Conservation (phyloP, 148 eudicot genomes). For the Rhododendron ferrugineum region DNA sequence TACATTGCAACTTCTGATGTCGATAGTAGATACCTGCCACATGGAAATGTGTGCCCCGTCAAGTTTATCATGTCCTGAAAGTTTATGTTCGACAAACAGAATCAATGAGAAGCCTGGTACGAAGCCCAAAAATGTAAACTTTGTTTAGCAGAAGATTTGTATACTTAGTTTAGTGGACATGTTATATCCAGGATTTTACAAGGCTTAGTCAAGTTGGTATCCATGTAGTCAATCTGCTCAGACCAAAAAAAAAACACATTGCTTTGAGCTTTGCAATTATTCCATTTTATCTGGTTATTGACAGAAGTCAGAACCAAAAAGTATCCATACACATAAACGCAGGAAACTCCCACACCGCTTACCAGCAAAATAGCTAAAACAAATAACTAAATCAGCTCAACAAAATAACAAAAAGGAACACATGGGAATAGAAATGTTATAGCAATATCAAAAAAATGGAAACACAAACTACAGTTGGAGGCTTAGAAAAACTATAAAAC, state of each 20-base stretch:
- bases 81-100: background rate
- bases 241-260: background rate
- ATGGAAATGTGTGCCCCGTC: background rate
- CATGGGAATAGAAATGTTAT: background rate
- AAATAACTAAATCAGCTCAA: background rate
- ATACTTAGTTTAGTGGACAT: background rate
- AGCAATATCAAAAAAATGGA: background rate
- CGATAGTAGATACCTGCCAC: constrained; percentile 23
- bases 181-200: background rate
- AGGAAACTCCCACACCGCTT: background rate
- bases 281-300: background rate
- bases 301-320: background rate
- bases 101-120: background rate
- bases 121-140: background rate
- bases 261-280: background rate
- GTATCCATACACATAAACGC: background rate
- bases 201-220: background rate
- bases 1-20: constrained; percentile 53
- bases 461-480: background rate
- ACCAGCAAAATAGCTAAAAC: background rate
- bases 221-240: background rate
- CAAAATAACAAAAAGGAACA: background rate
- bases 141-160: background rate
- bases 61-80: background rate
- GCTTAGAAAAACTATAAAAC: background rate